A percentile compares a stretch with the other conserved stretches of the same genome.
Conservation (phyloP, 176 grass and related monocot species). For the Triticum turgidum region DNA sequence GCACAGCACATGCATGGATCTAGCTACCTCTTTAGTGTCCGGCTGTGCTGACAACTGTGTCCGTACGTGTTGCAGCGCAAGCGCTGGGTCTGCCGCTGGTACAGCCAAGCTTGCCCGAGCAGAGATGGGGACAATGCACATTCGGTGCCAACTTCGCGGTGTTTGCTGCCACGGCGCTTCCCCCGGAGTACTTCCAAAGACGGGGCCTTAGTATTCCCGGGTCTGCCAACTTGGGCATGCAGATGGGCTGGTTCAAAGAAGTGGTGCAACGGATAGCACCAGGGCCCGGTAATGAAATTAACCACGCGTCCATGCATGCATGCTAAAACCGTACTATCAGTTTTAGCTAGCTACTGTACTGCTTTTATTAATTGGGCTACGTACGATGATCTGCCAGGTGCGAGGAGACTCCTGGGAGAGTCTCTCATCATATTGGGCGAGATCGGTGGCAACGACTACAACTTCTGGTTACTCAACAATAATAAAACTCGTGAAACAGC, state of each 20-base stretch:
- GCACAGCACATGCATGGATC: not conserved
- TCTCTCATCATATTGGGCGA: conserved; percentile 54
- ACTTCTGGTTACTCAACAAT: conserved; percentile 26
- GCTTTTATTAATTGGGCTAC: too few relatives aligned
- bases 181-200: conserved; percentile 27
- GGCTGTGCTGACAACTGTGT: too few relatives aligned
- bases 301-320: not conserved
- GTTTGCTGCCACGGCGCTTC: conserved; percentile 32
- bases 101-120: conserved; percentile 31
- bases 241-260: conserved; percentile 43
- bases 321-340: not conserved
- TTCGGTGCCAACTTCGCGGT: conserved; percentile 61
- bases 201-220: not conserved
- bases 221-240: conserved; percentile 11
- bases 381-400: not conserved
- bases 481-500: conserved; percentile 28
- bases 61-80: conserved; percentile 37
- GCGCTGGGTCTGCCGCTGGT: conserved; percentile 40
- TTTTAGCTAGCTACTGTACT: too few relatives aligned
- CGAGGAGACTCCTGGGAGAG: conserved; percentile 18
- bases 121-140: conserved; percentile 31
- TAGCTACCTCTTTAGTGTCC: not conserved
- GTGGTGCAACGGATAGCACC: conserved; percentile 32
- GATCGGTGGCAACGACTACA: conserved; percentile 74
- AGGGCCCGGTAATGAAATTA: conserved; percentile 5